Evolutionary conservation across 768 basidiomycete species (phyloP), one percentile per base, ranked within the genome.

Genomic region (Lactarius sp.): DNA sequence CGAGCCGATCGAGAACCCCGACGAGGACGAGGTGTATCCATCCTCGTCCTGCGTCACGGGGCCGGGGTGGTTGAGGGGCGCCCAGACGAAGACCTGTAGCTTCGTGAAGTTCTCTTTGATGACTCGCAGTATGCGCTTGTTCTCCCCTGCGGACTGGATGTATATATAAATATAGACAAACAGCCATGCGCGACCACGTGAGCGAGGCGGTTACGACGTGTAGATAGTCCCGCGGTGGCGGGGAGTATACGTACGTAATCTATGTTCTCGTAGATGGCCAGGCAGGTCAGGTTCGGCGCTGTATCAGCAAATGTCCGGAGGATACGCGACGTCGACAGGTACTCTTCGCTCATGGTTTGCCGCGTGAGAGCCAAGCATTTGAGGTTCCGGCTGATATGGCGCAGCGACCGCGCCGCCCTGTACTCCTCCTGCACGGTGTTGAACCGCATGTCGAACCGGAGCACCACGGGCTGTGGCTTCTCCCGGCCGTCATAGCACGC

Each of bases 51-150:
- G 50, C n/a, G 31, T 44, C n/a, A 22, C 22, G 22, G 22, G 22
- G 1, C 22, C 50, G 0, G 49, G 56, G 44, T 60, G 31, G 33
- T 60, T 51, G 16, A 60, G 59, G 37, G 66, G 66, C 5, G 64
- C 63, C 63, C 66, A 67, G 0, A 65, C 61, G 64, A 65, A 57
- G 12, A 67, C 64, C 39, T 65, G 58, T 50, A 67, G 37, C 31
- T 58, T 60, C 9, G 44, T 3, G 34, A 66, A 56, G 44, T 65
- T 41, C 34, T 65, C 44, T 31, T 58, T 56, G 53, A 67, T 49
- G 37, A 60, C 14, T 33, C 52, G 47, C 22, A 67, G 33, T 37
- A 67, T 67, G 4, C 59, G 57, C 44, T 65, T 65, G 54, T 67
- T 67, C 52, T 66, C 63, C 1, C 64, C 63, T 6, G 57, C 51